phyloP scores from a whole-genome alignment of 805 yeast species.

The Priceomyces castillae region DNA sequence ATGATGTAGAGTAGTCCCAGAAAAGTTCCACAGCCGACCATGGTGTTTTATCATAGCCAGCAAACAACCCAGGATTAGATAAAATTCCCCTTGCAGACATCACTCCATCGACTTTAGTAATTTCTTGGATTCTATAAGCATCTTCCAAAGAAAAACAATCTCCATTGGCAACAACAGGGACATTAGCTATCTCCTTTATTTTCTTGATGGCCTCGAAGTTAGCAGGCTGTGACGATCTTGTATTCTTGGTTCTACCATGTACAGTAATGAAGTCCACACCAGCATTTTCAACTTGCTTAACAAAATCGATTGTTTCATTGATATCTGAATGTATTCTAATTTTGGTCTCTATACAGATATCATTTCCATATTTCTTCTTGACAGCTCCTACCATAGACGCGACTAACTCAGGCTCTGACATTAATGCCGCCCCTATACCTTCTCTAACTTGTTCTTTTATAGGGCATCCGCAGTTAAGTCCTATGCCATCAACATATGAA shows the following conservation, averaged over 20 bases:
- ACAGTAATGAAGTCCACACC: constrained; percentile 95
- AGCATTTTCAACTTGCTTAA: constrained; percentile 68
- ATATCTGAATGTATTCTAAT: constrained; percentile 82
- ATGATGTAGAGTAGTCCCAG: constrained; percentile 72
- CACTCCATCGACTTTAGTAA: constrained; percentile 84
- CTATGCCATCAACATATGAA: constrained; percentile 90
- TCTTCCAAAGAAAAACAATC: constrained; percentile 76
- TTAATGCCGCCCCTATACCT: constrained; percentile 95
- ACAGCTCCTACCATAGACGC: constrained; percentile 82
- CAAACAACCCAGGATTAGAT: constrained; percentile 83
- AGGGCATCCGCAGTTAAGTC: constrained; percentile 97
- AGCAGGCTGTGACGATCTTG: constrained; percentile 82
- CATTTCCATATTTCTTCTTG: constrained; percentile 67
- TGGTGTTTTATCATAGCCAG: constrained; percentile 71
- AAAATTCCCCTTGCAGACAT: constrained; percentile 94
- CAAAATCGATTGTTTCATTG: constrained; percentile 69
- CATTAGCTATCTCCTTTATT: constrained; percentile 51
- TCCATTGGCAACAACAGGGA: constrained; percentile 97
- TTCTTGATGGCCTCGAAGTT: constrained; percentile 75
- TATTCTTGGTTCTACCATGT: constrained; percentile 85
- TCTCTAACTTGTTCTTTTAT: constrained; percentile 91
- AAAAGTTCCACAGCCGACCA: constrained; percentile 89
- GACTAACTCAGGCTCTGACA: constrained; percentile 78
- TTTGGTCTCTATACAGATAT: constrained; percentile 82
- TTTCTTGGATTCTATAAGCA: constrained; percentile 55